Percentiles rank a stretch among this genome's conserved stretches.
phyloP scores from a whole-genome alignment of 345 rosid species.

The Trapa bicornis region DNA sequence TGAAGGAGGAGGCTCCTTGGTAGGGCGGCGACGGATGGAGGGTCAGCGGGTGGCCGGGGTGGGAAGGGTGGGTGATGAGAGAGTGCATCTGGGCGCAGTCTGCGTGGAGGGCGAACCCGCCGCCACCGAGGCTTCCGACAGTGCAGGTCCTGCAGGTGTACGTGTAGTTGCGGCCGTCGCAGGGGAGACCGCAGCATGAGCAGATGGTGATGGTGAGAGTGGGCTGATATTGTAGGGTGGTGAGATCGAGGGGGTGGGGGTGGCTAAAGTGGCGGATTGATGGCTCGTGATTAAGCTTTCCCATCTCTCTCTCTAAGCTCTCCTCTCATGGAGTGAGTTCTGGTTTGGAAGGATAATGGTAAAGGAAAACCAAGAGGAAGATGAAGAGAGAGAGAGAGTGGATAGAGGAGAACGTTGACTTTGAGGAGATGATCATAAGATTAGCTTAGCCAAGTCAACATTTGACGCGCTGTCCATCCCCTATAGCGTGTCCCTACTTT shows the following conservation, averaged over 20 bases:
- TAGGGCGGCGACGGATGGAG: constrained; percentile 39
- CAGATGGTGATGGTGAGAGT: constrained; percentile 6
- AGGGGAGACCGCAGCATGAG: constrained; percentile 7
- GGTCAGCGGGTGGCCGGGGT: constrained; percentile 32
- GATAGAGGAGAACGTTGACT: no score
- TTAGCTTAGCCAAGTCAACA: no score
- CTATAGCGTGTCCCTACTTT: no score
- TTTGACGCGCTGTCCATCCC: no score
- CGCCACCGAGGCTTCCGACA: constrained; percentile 3
- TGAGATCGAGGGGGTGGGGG: constrained; percentile 38
- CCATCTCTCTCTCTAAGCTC: constrained; percentile 22
- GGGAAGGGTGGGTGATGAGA: constrained; percentile 43
- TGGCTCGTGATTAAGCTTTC: constrained; percentile 27
- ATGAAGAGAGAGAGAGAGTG: background rate
- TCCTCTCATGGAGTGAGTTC: constrained; percentile 1
- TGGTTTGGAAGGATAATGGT: background rate
- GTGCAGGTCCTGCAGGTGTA: constrained; percentile 45
- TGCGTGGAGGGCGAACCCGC: constrained; percentile 30
- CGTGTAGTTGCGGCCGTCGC: constrained; percentile 14
- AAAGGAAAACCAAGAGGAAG: background rate
- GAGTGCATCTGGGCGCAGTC: constrained; percentile 44
- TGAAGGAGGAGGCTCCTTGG: constrained; percentile 25
- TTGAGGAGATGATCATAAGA: no score
- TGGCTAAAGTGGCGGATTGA: constrained; percentile 40
- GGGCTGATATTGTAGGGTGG: constrained; percentile 9